A percentile compares a stretch with the other conserved stretches of the same genome.
phyloP scores from a whole-genome alignment of 192 early-diverging fungal species.

The Coemansia sp. region DNA sequence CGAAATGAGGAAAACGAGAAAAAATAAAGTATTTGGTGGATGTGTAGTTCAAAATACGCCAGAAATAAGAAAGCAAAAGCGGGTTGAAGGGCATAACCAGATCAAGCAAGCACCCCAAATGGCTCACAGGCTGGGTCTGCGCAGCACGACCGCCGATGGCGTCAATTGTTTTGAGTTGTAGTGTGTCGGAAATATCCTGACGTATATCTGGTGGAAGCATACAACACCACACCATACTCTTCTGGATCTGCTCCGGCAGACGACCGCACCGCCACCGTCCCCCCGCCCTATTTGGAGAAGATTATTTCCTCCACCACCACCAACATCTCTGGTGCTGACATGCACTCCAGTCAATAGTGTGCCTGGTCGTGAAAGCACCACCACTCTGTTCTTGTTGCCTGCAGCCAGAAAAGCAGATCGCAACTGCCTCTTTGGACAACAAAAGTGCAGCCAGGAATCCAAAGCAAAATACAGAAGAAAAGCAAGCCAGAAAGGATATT shows the following conservation, averaged over 20 bases:
- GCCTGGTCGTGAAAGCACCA: neutral
- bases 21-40: neutral
- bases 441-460: neutral
- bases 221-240: neutral
- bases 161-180: neutral
- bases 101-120: too few relatives aligned
- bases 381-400: neutral
- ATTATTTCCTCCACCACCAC: too few relatives aligned
- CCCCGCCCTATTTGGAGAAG: too few relatives aligned
- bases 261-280: neutral
- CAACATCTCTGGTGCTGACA: too few relatives aligned
- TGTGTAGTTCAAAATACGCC: too few relatives aligned
- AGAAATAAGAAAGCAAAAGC: too few relatives aligned
- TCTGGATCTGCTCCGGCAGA: neutral
- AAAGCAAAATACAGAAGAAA: neutral
- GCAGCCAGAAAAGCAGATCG: neutral
- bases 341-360: neutral
- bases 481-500: neutral
- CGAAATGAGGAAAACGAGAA: neutral
- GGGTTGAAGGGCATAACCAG: too few relatives aligned
- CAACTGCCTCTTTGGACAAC: neutral
- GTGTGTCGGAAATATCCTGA: neutral
- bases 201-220: neutral
- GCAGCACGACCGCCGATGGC: too few relatives aligned
- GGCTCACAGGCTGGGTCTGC: too few relatives aligned